A percentile compares a stretch with the other conserved stretches of the same genome.
Evolutionary conservation across 305 asterid species (phyloP).

Genomic region (Solanum hybrid): DNA sequence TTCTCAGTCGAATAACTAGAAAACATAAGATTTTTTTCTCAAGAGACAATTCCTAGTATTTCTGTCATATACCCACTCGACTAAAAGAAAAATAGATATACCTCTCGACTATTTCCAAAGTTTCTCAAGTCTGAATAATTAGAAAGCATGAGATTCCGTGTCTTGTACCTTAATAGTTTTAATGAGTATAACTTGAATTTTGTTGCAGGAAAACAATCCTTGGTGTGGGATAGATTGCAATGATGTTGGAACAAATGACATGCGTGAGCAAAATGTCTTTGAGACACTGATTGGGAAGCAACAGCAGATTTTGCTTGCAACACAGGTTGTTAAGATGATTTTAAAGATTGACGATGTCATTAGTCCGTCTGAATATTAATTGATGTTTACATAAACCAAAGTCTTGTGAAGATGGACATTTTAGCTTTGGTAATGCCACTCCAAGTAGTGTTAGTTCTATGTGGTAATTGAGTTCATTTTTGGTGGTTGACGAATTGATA

Average conservation of each 20-base stretch:
- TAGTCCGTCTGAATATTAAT: conserved; percentile 60
- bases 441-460: not conserved
- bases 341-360: conserved; percentile 84
- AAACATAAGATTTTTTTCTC: not conserved
- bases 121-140: not conserved
- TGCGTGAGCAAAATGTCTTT: conserved; percentile 72
- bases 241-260: conserved; percentile 69
- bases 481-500: not conserved
- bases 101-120: not conserved
- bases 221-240: conserved; percentile 77
- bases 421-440: not conserved
- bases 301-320: conserved; percentile 82
- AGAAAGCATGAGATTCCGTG: not conserved
- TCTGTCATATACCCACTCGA: not conserved
- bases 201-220: conserved; percentile 56
- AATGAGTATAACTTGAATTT: not conserved
- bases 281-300: conserved; percentile 85
- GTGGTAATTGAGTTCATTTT: not conserved
- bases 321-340: conserved; percentile 94
- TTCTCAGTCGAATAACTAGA: not conserved
- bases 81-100: not conserved
- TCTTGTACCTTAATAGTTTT: not conserved
- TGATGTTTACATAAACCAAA: conserved; percentile 14
- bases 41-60: not conserved
- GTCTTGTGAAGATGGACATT: not conserved